phyloP scores from a whole-genome alignment of 805 yeast genomes.

The Candida railenensis region DNA sequence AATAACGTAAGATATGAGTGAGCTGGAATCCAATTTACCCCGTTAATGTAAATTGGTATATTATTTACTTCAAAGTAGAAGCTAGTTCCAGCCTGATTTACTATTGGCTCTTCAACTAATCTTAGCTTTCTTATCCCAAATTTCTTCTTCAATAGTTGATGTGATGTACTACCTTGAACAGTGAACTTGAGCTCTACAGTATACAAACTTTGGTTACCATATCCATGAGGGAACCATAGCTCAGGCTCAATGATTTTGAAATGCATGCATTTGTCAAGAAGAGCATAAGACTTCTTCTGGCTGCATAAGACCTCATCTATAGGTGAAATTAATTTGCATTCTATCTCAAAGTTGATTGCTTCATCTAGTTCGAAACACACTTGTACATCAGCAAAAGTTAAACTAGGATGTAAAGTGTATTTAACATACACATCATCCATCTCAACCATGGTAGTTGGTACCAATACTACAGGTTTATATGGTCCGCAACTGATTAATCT shows the following conservation, averaged over 20 bases:
- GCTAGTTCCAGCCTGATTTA: slow-evolving; percentile 33
- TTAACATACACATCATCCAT: not conserved
- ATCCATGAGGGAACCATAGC: slow-evolving; percentile 42
- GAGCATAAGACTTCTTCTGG: not conserved
- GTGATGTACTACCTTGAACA: slow-evolving; percentile 6
- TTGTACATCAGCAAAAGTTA: slow-evolving; percentile 16
- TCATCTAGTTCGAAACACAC: slow-evolving; percentile 11
- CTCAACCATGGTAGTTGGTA: not conserved
- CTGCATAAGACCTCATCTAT: not conserved
- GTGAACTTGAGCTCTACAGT: slow-evolving; percentile 9
- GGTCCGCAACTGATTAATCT: slow-evolving; percentile 45
- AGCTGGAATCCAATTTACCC: slow-evolving; percentile 52
- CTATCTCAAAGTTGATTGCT: slow-evolving; percentile 9
- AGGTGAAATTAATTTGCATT: not conserved
- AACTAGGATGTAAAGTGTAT: slow-evolving; percentile 9
- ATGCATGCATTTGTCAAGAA: not conserved
- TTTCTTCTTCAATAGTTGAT: slow-evolving; percentile 2
- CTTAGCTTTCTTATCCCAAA: slow-evolving; percentile 43
- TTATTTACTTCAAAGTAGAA: slow-evolving; percentile 45
- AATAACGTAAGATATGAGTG: slow-evolving; percentile 37
- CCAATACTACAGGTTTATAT: slow-evolving; percentile 29
- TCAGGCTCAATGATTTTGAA: slow-evolving; percentile 16
- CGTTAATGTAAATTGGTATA: slow-evolving; percentile 35
- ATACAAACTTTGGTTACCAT: slow-evolving; percentile 38
- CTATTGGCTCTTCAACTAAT: slow-evolving; percentile 35